Conservation (phyloP, 2,329 filamentous ascomycete genomes). For the Arthroderma sp. region DNA sequence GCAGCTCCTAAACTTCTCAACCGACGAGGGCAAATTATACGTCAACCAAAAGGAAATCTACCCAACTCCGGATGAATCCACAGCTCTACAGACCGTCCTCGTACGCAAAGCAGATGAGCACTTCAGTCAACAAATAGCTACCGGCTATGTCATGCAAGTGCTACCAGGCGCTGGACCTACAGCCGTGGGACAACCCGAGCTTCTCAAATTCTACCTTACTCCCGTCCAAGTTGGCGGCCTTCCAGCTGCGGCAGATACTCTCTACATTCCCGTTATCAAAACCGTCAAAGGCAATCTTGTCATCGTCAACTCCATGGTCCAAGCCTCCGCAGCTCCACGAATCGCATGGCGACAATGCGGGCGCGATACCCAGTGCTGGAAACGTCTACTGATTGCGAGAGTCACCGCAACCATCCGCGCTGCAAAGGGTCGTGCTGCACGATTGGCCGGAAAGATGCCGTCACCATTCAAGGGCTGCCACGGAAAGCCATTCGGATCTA, state of each 20-base stretch:
- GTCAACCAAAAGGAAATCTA: constrained; percentile 32
- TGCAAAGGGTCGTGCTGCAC: constrained; percentile 28
- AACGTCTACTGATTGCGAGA: constrained; percentile 29
- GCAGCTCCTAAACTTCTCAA: constrained; percentile 28
- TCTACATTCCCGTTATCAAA: constrained; percentile 31
- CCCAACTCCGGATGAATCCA: constrained; percentile 23
- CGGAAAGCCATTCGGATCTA: constrained; percentile 15
- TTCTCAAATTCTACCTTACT: constrained; percentile 34
- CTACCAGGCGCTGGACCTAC: constrained; percentile 19
- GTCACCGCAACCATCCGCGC: constrained; percentile 29
- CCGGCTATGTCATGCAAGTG: constrained; percentile 36
- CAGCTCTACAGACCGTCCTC: constrained; percentile 25
- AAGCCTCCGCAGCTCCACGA: constrained; percentile 26
- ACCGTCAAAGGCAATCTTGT: constrained; percentile 26
- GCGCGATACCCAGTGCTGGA: constrained; percentile 30
- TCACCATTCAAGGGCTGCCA: constrained; percentile 24
- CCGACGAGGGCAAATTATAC: constrained; percentile 25
- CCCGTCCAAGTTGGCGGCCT: constrained; percentile 33
- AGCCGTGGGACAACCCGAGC: constrained; percentile 24
- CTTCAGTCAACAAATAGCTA: constrained; percentile 26
- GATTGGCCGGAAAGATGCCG: constrained; percentile 20
- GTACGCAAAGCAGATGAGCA: constrained; percentile 26
- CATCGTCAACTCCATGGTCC: constrained; percentile 28
- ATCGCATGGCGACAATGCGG: constrained; percentile 34
- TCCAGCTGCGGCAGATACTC: constrained; percentile 35